Evolutionary conservation across 345 rosid species (phyloP).

Genomic region (Eucalyptus pauciflora): DNA sequence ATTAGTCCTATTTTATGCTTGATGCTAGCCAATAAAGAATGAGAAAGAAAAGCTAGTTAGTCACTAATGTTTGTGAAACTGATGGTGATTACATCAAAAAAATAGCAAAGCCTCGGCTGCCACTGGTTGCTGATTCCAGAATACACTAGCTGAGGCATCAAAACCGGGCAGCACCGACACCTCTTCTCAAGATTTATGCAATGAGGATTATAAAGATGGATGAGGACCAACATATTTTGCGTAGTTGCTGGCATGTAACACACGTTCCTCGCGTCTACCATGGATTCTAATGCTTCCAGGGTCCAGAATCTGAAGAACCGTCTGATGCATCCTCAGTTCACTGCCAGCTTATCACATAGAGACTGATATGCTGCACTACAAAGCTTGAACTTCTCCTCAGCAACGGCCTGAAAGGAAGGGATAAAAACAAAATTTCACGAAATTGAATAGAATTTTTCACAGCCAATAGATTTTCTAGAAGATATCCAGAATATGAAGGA

Average conservation of each 20-base stretch:
- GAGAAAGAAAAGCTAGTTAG: not conserved
- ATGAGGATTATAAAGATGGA: not conserved
- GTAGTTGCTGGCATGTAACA: not conserved
- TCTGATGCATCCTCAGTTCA: constrained; percentile 9
- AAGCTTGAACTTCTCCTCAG: constrained; percentile 85
- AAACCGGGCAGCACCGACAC: not conserved
- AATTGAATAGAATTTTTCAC: not conserved
- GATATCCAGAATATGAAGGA: not conserved
- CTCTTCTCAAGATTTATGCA: not conserved
- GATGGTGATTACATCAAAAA: not conserved
- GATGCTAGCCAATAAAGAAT: not conserved
- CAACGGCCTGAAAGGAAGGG: constrained; percentile 26
- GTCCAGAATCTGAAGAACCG: not conserved
- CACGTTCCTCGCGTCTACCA: not conserved
- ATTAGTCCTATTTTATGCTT: not conserved
- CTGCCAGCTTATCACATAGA: constrained; percentile 52
- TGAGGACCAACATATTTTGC: not conserved
- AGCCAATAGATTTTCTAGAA: not conserved
- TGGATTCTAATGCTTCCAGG: not conserved
- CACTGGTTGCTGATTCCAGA: not conserved
- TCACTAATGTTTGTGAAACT: not conserved
- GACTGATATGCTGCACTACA: constrained; percentile 75
- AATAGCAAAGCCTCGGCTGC: not conserved
- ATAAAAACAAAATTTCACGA: not conserved
- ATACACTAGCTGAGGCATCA: not conserved